Evolutionary conservation across 345 rosid species (phyloP), one percentile per base, ranked within the genome.

Genomic region (Heritiera littoralis): DNA sequence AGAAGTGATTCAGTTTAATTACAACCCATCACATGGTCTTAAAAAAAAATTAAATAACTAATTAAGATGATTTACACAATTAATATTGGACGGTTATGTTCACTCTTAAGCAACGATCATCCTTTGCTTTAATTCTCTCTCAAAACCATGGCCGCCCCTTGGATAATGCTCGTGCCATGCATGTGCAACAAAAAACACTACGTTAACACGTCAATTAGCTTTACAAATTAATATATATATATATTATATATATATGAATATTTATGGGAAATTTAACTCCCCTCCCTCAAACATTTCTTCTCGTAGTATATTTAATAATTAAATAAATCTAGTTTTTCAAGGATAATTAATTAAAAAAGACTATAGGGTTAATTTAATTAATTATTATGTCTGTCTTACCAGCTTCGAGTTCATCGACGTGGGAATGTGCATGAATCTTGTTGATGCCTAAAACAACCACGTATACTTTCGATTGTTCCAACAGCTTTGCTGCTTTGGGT

Each of bases 31-130:
- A 72, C 76, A 54, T 72, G 76, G 49, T 23, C 32, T 9, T 38
- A 6, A 18, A 32, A 18, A 32, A 32, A 9, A 3, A 32, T 55
- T 52, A 14, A 13, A 14, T 28, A 71, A 11, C 6, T 49, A 49
- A 11, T 3, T 45, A 35, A 46, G 61, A 66, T 72, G 70, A 35
- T 55, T 40, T 76, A 32, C 78, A 65, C 41, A 18, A 9, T 78
- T 64, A 70, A 84, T 51, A 67, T 49, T 85, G 84, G 87, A 80
- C 79, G 85, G 85, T 69, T 76, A 17, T 46, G 85, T 78, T 83
- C 40, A 51, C 66, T 74, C 48, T 61, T 76, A 64, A n/a, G 51
- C 74, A 15, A n/a, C 12, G 55, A 72, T 72, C 76, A 17, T 5
- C 7, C 30, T 12, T 72, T 35, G 30, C 63, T 32, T 32, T 32